Conservation (phyloP, 1,284 basidiomycete species). For the Sporisorium scitamineum region DNA sequence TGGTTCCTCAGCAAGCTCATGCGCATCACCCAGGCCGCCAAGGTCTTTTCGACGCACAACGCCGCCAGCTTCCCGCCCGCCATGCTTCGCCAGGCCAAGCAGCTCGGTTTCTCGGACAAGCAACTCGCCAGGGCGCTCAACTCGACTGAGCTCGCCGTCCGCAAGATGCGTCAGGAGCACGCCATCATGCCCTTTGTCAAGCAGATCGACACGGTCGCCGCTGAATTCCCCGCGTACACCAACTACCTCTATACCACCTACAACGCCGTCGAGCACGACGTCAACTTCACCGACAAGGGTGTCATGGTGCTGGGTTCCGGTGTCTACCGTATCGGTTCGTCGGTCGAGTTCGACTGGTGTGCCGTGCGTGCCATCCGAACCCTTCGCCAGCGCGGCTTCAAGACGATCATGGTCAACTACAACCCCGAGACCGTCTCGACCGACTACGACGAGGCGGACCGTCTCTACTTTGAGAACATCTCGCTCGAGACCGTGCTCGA, state of each 20-base stretch:
- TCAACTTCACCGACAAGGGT: conserved; percentile 88
- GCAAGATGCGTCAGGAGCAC: conserved; percentile 84
- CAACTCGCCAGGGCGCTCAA: conserved; percentile 84
- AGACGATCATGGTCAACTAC: conserved; percentile 99
- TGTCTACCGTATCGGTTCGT: conserved; percentile 97
- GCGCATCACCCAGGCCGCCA: conserved; percentile 53
- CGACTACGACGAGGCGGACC: conserved; percentile 98
- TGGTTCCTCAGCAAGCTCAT: conserved; percentile 95
- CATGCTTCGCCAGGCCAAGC: conserved; percentile 86
- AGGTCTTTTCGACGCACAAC: conserved; percentile 75
- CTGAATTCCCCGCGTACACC: conserved; percentile 97
- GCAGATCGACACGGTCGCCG: conserved; percentile 98
- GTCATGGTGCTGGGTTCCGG: conserved; percentile 98
- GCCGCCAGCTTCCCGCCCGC: conserved; percentile 78
- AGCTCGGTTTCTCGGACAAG: conserved; percentile 94
- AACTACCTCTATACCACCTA: conserved; percentile 99
- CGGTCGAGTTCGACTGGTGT: conserved; percentile 99
- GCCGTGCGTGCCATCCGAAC: conserved; percentile 97
- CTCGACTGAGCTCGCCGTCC: conserved; percentile 89
- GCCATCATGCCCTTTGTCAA: conserved; percentile 92
- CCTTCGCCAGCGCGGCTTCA: conserved; percentile 90
- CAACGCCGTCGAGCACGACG: conserved; percentile 92
- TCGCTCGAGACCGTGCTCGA: conserved; percentile 95
- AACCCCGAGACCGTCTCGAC: conserved; percentile 99
- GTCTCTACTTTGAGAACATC: conserved; percentile 99